These are phyloP conservation scores for Amanita pseudoporphyria DNA, from an alignment of 768 basidiomycete genomes.

Conservation along the genomic window DNA sequence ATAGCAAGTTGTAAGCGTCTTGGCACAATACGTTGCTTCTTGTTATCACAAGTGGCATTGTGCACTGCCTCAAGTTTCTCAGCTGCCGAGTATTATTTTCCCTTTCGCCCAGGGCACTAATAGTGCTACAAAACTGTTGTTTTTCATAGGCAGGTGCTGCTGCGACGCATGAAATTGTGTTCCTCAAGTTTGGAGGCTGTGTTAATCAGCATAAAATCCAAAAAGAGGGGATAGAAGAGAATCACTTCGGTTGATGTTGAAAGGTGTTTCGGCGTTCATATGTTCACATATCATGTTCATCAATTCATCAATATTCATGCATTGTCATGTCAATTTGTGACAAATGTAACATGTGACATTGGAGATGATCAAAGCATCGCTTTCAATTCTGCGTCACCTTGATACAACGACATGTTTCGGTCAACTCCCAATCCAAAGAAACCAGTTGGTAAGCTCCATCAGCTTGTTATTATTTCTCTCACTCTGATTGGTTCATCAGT, in stretches of 20 bases:
- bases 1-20: background rate
- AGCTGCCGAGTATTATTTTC: no score
- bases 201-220: background rate
- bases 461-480: background rate
- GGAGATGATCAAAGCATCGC: background rate
- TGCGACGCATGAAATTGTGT: no score
- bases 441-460: background rate
- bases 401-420: background rate
- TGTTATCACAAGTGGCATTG: background rate
- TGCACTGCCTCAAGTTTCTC: background rate
- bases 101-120: no score
- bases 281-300: no score
- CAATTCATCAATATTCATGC: no score
- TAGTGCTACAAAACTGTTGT: no score
- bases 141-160: no score
- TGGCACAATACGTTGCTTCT: no score
- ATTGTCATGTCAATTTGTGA: background rate
- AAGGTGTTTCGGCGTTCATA: background rate
- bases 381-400: no score
- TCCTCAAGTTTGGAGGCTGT: background rate
- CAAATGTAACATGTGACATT: background rate
- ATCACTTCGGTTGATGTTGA: background rate
- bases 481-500: background rate
- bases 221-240: background rate
- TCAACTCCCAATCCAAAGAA: constrained; percentile 4